These are phyloP conservation scores for Symmetrospora coprosmae DNA, from an alignment of 768 basidiomycete genomes.

Conservation along the genomic window DNA sequence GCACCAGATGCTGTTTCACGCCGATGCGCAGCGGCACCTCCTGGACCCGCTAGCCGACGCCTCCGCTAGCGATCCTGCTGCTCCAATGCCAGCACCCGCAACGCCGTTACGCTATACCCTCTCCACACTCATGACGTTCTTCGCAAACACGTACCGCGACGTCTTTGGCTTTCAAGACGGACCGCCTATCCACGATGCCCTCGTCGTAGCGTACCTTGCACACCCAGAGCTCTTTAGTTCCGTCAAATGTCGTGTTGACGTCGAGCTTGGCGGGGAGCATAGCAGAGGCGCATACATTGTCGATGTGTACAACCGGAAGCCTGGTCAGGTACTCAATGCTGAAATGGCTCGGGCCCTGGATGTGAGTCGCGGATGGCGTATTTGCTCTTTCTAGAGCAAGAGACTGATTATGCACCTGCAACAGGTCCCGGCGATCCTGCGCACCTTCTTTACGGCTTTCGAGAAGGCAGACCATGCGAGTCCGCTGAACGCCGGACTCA, in stretches of 20 bases:
- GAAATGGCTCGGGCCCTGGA: background rate
- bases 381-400: background rate
- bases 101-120: constrained; percentile 55
- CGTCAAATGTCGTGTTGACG: constrained; percentile 60
- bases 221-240: constrained; percentile 52
- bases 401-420: background rate
- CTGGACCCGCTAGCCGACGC: constrained; percentile 38
- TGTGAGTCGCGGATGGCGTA: background rate
- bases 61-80: constrained; percentile 31
- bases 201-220: constrained; percentile 64
- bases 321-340: background rate
- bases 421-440: background rate
- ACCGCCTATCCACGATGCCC: constrained; percentile 73
- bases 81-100: constrained; percentile 31
- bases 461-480: background rate
- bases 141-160: constrained; percentile 50
- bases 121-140: constrained; percentile 59
- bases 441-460: background rate
- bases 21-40: constrained; percentile 45
- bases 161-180: constrained; percentile 72
- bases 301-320: constrained; percentile 43
- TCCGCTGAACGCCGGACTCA: background rate
- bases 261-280: constrained; percentile 56
- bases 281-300: constrained; percentile 66
- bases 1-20: constrained; percentile 64